Percentiles rank a stretch among this genome's conserved stretches.
Conservation (phyloP, 2,329 filamentous ascomycete species). For the Knufia fluminis region DNA sequence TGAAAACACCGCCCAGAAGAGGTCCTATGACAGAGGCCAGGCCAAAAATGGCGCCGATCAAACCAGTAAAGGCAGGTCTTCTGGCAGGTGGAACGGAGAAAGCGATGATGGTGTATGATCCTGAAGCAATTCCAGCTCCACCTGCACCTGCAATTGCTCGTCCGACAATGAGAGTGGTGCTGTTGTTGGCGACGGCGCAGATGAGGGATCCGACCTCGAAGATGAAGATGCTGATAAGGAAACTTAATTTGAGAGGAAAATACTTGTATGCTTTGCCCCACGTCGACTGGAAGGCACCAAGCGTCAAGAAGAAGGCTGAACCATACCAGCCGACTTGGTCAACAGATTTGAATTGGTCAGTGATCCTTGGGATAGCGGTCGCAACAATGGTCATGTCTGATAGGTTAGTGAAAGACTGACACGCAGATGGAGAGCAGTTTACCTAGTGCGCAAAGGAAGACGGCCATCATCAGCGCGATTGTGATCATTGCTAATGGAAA, state of each 20-base stretch:
- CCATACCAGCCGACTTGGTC: constrained; percentile 31
- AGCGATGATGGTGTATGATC: constrained; percentile 39
- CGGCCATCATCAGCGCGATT: constrained; percentile 15
- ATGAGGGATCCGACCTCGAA: constrained; percentile 37
- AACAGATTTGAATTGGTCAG: constrained; percentile 27
- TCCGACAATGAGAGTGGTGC: constrained; percentile 31
- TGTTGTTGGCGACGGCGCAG: constrained; percentile 31
- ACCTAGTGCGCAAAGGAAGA: constrained; percentile 22
- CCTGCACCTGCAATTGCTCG: constrained; percentile 32
- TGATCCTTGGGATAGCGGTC: constrained; percentile 30
- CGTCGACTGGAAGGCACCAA: constrained; percentile 26
- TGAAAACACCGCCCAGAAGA: constrained; percentile 26
- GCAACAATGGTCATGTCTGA: constrained; percentile 27
- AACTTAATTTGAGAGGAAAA: constrained; percentile 28
- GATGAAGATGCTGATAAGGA: constrained; percentile 30
- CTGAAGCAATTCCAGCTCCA: constrained; percentile 27
- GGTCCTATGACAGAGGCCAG: constrained; percentile 26
- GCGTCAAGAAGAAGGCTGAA: constrained; percentile 29
- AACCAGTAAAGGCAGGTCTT: constrained; percentile 39
- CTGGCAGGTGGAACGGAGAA: constrained; percentile 37
- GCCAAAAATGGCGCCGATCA: constrained; percentile 25
- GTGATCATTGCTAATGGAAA: constrained; percentile 22
- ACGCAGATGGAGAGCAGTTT: neutral
- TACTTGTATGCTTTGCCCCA: constrained; percentile 29
- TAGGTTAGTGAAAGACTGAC: neutral